Evolutionary conservation across 1,139 yeast species (phyloP).

Genomic region (Protomyces lactucae-debilis): DNA sequence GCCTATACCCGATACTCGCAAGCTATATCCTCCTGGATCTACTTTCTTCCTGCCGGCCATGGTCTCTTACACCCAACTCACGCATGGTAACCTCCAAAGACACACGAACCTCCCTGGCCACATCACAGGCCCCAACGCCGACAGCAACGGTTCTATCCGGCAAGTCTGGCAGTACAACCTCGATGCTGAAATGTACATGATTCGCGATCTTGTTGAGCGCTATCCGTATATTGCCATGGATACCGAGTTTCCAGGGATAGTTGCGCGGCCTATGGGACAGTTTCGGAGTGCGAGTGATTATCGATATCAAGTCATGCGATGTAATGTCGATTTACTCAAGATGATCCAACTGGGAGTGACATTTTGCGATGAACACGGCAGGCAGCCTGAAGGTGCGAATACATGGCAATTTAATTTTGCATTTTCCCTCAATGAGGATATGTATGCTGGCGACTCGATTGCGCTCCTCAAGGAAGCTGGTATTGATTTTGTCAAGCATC

Average conservation of each 20-base stretch:
- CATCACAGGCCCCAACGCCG: neutral
- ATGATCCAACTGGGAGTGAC: constrained; percentile 87
- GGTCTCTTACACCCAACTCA: constrained; percentile 6
- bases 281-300: constrained; percentile 86
- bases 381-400: constrained; percentile 52
- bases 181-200: constrained; percentile 70
- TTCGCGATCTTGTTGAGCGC: constrained; percentile 65
- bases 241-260: constrained; percentile 93
- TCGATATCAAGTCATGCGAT: constrained; percentile 89
- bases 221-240: constrained; percentile 67
- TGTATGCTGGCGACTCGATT: constrained; percentile 74
- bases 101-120: constrained; percentile 1
- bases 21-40: too few species aligned
- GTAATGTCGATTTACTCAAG: constrained; percentile 80
- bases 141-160: constrained; percentile 28
- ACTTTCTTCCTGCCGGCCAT: neutral
- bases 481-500: constrained; percentile 70
- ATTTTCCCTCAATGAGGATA: constrained; percentile 64
- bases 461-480: constrained; percentile 77
- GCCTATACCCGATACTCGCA: too few species aligned
- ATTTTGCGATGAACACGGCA: constrained; percentile 69
- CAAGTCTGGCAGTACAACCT: constrained; percentile 84
- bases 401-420: constrained; percentile 95
- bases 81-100: constrained; percentile 8
- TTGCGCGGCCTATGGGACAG: constrained; percentile 94